Evolutionary conservation across 2,329 filamentous ascomycete species (phyloP).

Genomic region (Rutstroemia sydowiana): DNA sequence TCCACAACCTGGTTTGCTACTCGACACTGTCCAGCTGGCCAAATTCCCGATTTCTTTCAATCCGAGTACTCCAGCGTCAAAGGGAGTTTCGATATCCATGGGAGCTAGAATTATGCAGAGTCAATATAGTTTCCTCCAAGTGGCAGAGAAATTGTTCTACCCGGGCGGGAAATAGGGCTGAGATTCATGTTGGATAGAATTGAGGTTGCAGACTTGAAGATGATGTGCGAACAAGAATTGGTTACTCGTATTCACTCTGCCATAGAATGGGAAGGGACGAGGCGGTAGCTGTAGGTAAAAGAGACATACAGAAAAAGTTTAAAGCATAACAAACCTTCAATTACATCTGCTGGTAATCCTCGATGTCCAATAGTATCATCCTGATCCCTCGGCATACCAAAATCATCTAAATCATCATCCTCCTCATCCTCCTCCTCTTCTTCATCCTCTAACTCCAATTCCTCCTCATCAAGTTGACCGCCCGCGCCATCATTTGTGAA

Average conservation of each 20-base stretch:
- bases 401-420: slow-evolving; percentile 11
- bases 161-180: neutral
- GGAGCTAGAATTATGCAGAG: slow-evolving; percentile 16
- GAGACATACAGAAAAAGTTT: neutral
- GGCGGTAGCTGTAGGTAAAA: neutral
- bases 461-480: neutral
- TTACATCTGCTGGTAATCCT: slow-evolving; percentile 6
- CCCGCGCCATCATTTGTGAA: neutral
- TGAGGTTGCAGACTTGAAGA: too few relatives aligned
- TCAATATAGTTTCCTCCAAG: slow-evolving; percentile 8
- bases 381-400: slow-evolving; percentile 5
- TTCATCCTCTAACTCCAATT: slow-evolving; percentile 3
- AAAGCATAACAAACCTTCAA: slow-evolving; percentile 6
- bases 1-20: slow-evolving; percentile 72
- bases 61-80: slow-evolving; percentile 44
- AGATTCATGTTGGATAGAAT: too few relatives aligned
- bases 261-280: neutral
- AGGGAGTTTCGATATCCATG: slow-evolving; percentile 32
- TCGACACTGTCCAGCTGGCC: slow-evolving; percentile 76
- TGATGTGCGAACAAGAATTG: too few relatives aligned
- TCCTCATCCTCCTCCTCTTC: slow-evolving; percentile 10
- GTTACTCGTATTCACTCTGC: too few relatives aligned
- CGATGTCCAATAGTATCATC: slow-evolving; percentile 11
- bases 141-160: neutral
- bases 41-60: slow-evolving; percentile 81